A percentile compares a stretch with the other conserved stretches of the same genome.
Evolutionary conservation across 129 eudicot genomes (phyloP).

Genomic region (Sambucus nigra): DNA sequence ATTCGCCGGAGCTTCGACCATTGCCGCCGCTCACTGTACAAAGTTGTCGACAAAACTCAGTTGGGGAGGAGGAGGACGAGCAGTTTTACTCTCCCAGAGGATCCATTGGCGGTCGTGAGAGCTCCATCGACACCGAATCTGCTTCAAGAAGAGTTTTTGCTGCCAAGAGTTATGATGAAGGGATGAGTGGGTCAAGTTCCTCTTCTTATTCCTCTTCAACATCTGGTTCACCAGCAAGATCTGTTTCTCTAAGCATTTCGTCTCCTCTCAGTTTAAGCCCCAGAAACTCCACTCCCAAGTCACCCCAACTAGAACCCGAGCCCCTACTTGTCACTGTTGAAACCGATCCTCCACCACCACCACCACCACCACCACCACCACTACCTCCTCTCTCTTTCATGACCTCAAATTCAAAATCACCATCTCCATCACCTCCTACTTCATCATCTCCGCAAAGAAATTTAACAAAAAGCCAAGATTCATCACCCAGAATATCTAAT

Average conservation of each 20-base stretch:
- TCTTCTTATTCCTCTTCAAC: conserved; percentile 43
- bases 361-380: conserved; percentile 30
- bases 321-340: conserved; percentile 36
- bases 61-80: conserved; percentile 43
- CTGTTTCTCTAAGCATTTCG: conserved; percentile 52
- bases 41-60: neutral
- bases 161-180: conserved; percentile 21
- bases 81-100: conserved; percentile 62
- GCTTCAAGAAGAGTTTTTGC: conserved; percentile 40
- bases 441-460: conserved; percentile 20
- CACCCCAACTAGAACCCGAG: conserved; percentile 68
- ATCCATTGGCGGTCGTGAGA: conserved; percentile 26
- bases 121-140: conserved; percentile 46
- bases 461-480: conserved; percentile 36
- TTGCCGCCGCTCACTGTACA: conserved; percentile 46
- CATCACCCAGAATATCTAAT: conserved; percentile 44
- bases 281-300: conserved; percentile 38
- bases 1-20: conserved; percentile 89
- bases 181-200: conserved; percentile 34
- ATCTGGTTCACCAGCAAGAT: conserved; percentile 50
- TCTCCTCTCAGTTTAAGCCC: conserved; percentile 63
- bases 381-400: no score
- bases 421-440: conserved; percentile 7
- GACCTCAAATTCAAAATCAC: conserved; percentile 17
- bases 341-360: conserved; percentile 31